Conservation (phyloP, 1,284 basidiomycete genomes). For the Ustilago hordei region DNA sequence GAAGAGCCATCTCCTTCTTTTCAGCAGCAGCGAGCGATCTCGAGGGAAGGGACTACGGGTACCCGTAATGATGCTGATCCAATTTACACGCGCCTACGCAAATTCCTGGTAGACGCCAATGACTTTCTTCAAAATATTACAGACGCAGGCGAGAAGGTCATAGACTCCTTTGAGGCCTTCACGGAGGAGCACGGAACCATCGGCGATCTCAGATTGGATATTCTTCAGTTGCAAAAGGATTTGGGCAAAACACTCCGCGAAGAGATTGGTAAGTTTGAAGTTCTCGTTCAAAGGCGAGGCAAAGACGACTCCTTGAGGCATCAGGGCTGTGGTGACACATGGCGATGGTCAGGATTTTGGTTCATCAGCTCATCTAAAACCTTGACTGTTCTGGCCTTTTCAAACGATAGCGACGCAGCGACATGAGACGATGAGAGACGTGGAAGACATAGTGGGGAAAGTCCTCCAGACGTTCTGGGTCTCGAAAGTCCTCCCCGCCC, state of each 20-base stretch:
- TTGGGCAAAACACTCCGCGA: not conserved
- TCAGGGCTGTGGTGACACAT: not conserved
- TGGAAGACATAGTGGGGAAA: not conserved
- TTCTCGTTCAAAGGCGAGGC: not conserved
- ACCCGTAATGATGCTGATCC: not conserved
- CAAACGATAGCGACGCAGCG: not conserved
- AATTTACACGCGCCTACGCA: not conserved
- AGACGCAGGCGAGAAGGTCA: not conserved
- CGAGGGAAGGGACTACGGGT: not conserved
- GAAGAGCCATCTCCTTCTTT: not conserved
- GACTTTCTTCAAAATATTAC: not conserved
- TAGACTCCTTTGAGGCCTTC: not conserved
- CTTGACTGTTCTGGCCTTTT: not conserved
- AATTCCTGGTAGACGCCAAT: not conserved
- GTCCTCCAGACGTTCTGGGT: not conserved
- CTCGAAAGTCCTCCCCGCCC: not conserved
- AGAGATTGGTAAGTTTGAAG: not conserved
- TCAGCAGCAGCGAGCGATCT: not conserved
- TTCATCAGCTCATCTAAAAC: not conserved
- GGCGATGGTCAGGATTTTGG: not conserved
- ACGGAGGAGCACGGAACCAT: not conserved
- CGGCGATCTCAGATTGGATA: not conserved
- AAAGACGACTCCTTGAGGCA: not conserved
- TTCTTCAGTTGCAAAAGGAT: not conserved
- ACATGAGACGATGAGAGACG: not conserved